phyloP scores from a whole-genome alignment of 2,329 filamentous ascomycete species.

The Xylariales sp. region DNA sequence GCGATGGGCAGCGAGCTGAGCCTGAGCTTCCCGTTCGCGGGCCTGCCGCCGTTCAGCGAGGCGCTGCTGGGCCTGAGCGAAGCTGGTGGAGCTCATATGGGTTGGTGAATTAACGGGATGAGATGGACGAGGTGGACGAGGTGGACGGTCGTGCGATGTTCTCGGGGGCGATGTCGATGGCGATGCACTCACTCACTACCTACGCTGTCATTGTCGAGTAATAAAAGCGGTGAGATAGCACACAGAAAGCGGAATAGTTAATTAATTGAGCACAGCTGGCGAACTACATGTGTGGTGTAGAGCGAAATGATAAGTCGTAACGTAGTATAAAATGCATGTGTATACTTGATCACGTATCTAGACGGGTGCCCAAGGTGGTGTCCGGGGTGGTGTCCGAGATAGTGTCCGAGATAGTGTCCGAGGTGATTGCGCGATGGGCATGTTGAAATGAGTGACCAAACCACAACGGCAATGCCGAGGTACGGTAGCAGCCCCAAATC shows the following conservation, averaged over 20 bases:
- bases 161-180: background rate
- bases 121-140: background rate
- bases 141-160: constrained; percentile 3
- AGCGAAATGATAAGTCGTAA: background rate
- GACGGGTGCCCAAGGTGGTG: too few relatives aligned
- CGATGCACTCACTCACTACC: constrained; percentile 10
- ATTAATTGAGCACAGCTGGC: background rate
- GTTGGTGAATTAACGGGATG: background rate
- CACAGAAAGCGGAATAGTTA: constrained; percentile 1
- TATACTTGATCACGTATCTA: too few relatives aligned
- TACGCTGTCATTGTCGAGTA: constrained; percentile 24
- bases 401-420: background rate
- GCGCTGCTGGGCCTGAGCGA: constrained; percentile 89
- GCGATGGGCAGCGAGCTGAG: constrained; percentile 63
- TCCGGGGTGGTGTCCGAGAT: too few relatives aligned
- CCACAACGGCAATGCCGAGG: constrained; percentile 29
- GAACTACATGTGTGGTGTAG: background rate
- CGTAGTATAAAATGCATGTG: background rate
- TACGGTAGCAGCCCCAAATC: background rate
- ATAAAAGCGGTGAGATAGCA: constrained; percentile 3
- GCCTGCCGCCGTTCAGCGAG: constrained; percentile 83
- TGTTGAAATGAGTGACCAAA: background rate
- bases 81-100: constrained; percentile 70
- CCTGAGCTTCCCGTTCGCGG: constrained; percentile 74
- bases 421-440: constrained; percentile 1